Evolutionary conservation across 148 eudicot species (phyloP).

Genomic region (Cornus suecica): DNA sequence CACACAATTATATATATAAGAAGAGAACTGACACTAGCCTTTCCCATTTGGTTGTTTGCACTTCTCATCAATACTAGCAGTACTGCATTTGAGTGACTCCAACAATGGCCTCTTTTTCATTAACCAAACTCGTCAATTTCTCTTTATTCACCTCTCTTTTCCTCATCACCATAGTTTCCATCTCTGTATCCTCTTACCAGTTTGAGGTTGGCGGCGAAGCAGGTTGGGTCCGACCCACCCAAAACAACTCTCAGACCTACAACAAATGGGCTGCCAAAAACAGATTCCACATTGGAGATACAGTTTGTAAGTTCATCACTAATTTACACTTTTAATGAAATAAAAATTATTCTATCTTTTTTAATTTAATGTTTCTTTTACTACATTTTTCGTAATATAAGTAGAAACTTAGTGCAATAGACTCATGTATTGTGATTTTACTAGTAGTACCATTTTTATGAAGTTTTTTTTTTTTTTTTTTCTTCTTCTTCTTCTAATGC

Average conservation of each 20-base stretch:
- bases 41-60: not conserved
- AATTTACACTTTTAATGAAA: no score
- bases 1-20: no score
- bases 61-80: not conserved
- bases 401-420: no score
- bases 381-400: no score
- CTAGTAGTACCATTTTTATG: no score
- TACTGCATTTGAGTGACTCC: not conserved
- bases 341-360: not conserved
- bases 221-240: conserved; percentile 49
- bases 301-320: conserved; percentile 39
- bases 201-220: conserved; percentile 46
- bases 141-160: conserved; percentile 17
- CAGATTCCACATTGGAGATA: conserved; percentile 61
- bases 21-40: not conserved
- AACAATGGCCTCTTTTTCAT: conserved; percentile 31
- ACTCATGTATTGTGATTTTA: no score
- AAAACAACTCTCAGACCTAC: conserved; percentile 44
- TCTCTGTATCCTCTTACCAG: conserved; percentile 36
- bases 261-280: conserved; percentile 64
- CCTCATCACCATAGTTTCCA: conserved; percentile 9
- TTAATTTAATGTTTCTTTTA: no score
- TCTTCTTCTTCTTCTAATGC: no score
- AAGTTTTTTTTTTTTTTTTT: no score
- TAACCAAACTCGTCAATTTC: conserved; percentile 20